Base-by-base conservation (phyloP, 2,329 filamentous ascomycete genomes). In the Zarea fungicola region DNA sequence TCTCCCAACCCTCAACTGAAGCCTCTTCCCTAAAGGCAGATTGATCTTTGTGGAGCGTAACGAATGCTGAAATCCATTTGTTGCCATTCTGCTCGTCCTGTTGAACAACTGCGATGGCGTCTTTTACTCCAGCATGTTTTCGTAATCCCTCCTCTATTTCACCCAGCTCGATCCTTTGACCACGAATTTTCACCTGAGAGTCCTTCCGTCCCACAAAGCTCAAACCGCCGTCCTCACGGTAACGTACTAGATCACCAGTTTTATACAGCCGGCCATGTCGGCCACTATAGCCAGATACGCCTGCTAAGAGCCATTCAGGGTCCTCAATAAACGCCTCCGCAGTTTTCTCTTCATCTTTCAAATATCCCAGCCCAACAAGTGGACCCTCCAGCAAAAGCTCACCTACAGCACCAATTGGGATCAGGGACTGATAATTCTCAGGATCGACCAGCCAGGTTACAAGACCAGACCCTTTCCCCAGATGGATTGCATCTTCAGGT, bases 121-220 rank as follows among this genome's bases (percentile, higher is more conserved):
- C n/a, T n/a, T n/a, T n/a, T n/a, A n/a, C n/a, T n/a, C n/a, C n/a
- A n/a, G n/a, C n/a, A n/a, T n/a, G n/a, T n/a, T n/a, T n/a, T n/a
- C n/a, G n/a, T n/a, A n/a, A n/a, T n/a, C n/a, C n/a, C n/a, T n/a
- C n/a, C n/a, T n/a, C n/a, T n/a, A n/a, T n/a, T n/a, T n/a, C n/a
- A n/a, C n/a, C n/a, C n/a, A n/a, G n/a, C n/a, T n/a, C n/a, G n/a
- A n/a, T n/a, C n/a, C n/a, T n/a, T n/a, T n/a, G n/a, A n/a, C n/a
- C n/a, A n/a, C n/a, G n/a, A n/a, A n/a, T n/a, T n/a, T n/a, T n/a
- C n/a, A n/a, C n/a, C n/a, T n/a, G n/a, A n/a, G n/a, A n/a, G n/a
- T n/a, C n/a, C 53, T 74, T 74, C 29, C 76, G 64, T 41, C 74
- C 75, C 43, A 74, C 54, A 46, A 65, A 71, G 1, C 60, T 51